Base-by-base conservation (phyloP, 2,329 filamentous ascomycete species). In the Cytospora piceae region DNA sequence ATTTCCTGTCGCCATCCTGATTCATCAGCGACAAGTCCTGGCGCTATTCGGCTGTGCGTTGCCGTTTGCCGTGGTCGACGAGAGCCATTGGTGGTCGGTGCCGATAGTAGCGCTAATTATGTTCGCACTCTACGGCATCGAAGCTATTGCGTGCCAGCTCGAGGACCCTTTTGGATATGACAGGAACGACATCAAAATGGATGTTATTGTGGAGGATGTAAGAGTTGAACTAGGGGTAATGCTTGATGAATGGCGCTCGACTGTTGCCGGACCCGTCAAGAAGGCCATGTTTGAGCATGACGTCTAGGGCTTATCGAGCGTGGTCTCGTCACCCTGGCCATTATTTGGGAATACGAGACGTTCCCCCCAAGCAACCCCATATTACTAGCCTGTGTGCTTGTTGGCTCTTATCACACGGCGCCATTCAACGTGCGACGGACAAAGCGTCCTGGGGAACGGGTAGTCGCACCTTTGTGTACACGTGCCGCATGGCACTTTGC, bases 41-140 rank as follows among this genome's bases (percentile, higher is more conserved):
- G 61, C 61, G 39, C 42, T 63, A 15, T 63, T 63, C 8, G 61
- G 61, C 4, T 63, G 61, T 4, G 61, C 57, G 29, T 29, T 63
- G 61, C 61, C 61, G 31, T 63, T 63, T 24, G 61, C 61, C 5
- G 61, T 63, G 42, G 61, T 63, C 9, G 61, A 63, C 12, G 61
- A 63, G 39, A 63, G 61, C 53, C 61, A 63, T 29, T 63, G 61
- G 61, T 63, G 61, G 61, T 31, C 61, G 8, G 61, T 63, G 11
- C 61, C 52, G n/a, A 63, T 63, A 7, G 53, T 63, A 2, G 31
- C 53, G 2, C 17, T 63, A 24, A 57, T 63, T 7, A 63, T 63
- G 61, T 63, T 63, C 8, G 56, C 61, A 15, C 24, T 63, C 1
- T 63, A 63, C 22, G 61, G 61, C 29, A 63, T 63, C 12, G 61